These are phyloP conservation scores for Saccharomycopsis hybrid DNA, from an alignment of 1,139 yeast genomes.

Conservation along the genomic window DNA sequence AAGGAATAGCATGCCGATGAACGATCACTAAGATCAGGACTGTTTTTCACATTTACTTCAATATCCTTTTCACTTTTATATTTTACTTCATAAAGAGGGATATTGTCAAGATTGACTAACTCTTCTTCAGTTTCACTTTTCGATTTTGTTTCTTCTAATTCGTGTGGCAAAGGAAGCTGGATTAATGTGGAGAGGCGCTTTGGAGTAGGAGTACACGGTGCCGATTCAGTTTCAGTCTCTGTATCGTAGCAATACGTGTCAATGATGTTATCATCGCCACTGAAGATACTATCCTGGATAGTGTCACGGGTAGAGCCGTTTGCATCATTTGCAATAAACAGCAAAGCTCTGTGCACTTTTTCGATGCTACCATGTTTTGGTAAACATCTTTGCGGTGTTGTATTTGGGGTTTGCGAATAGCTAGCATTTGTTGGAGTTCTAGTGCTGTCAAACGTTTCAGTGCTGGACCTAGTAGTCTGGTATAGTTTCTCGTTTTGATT, in stretches of 20 bases:
- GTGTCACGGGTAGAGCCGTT: conserved; percentile 12
- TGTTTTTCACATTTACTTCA: neutral
- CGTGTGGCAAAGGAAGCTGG: neutral
- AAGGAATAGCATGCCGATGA: conserved; percentile 18
- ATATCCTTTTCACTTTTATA: neutral
- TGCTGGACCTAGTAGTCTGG: no score
- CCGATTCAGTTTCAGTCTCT: conserved; percentile 11
- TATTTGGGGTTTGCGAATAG: neutral
- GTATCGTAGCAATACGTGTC: conserved; percentile 14
- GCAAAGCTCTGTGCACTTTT: no score
- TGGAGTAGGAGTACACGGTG: neutral
- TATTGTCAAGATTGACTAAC: neutral
- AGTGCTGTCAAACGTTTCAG: neutral
- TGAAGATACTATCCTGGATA: conserved; percentile 14
- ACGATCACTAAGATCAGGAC: neutral
- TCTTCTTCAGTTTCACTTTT: neutral
- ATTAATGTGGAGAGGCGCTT: neutral
- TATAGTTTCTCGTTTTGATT: no score
- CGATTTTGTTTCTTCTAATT: no score
- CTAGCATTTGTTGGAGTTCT: neutral
- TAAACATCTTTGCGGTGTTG: no score
- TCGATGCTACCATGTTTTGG: no score
- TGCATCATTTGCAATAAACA: neutral
- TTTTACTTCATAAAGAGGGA: conserved; percentile 9
- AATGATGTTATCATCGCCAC: conserved; percentile 5